Base-by-base conservation (phyloP, 495 filamentous ascomycete genomes). In the Daldinia concentrica region DNA sequence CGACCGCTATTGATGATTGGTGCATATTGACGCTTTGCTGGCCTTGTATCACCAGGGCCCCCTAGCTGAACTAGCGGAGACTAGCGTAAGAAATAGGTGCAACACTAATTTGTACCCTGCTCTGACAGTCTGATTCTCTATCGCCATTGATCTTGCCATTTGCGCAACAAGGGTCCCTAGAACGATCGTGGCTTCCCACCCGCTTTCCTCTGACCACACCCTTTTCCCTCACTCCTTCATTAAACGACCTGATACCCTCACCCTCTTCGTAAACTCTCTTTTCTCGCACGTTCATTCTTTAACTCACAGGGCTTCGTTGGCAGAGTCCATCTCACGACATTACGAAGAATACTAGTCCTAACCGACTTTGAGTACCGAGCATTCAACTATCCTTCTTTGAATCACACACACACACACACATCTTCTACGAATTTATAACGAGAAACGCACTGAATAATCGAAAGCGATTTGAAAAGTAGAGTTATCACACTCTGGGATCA, bases 271-370 rank as follows among this genome's bases (percentile, higher is more conserved):
- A 56, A 43, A 50, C 50, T 64, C 36, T 29, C 57, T 54, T 41
- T 32, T 61, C 19, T 61, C 57, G 22, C 66, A 52, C 73, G 48
- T 62, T 71, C 67, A 45, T 54, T 72, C 63, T 58, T 66, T 48
- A 58, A 70, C 69, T 63, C 73, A 79, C 75, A 82, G 76, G 84
- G 78, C 84, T 85, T 85, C 84, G 84, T 86, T 86, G 84, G 84
- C 84, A 86, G 82, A 86, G 84, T 85, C 82, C 83, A 77, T 58
- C 51, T 69, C 64, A 71, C 72, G 74, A 74, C 58, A 68, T 79
- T 73, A 74, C 72, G 64, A 74, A 73, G 69, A 74, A 59, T 50
- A n/a, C n/a, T n/a, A 29, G 37, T 43, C 57, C 17, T n/a, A 36
- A 61, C 54, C 68, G 64, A 75, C 67, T 72, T 77, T 79, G 82